phyloP scores from a whole-genome alignment of 345 rosid genomes.

The Melaleuca quinquenervia region DNA sequence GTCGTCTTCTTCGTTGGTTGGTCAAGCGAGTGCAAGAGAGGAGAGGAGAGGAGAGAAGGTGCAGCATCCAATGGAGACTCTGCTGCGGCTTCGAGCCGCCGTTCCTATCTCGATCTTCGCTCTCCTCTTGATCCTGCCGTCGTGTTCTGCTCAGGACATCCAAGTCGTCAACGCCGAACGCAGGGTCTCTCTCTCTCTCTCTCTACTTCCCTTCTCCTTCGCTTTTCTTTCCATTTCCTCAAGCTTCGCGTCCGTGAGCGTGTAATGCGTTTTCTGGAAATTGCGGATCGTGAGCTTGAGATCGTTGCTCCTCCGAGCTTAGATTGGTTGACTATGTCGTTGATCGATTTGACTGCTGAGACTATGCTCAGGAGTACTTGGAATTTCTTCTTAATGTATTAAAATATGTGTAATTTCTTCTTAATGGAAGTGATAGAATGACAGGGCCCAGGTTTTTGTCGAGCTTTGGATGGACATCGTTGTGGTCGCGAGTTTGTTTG shows the following conservation, averaged over 20 bases:
- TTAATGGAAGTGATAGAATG: background rate
- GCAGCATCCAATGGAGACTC: slow-evolving; percentile 29
- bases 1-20: background rate
- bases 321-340: background rate
- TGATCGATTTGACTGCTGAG: background rate
- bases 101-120: slow-evolving; percentile 20
- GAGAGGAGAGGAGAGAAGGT: background rate
- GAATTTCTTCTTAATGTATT: background rate
- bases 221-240: background rate
- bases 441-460: background rate
- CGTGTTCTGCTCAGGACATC: slow-evolving; percentile 40
- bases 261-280: background rate
- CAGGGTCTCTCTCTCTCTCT: slow-evolving; percentile 33
- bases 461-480: background rate
- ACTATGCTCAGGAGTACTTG: background rate
- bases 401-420: background rate
- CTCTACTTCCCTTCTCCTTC: slow-evolving; percentile 1
- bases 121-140: slow-evolving; percentile 17
- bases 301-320: background rate
- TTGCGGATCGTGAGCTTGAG: background rate
- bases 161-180: slow-evolving; percentile 83
- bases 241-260: background rate
- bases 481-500: background rate
- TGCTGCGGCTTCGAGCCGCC: slow-evolving; percentile 14
- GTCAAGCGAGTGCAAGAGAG: background rate